These are phyloP conservation scores for Pseudonectria foliicola DNA, from an alignment of 2,329 filamentous ascomycete species.

Conservation along the genomic window DNA sequence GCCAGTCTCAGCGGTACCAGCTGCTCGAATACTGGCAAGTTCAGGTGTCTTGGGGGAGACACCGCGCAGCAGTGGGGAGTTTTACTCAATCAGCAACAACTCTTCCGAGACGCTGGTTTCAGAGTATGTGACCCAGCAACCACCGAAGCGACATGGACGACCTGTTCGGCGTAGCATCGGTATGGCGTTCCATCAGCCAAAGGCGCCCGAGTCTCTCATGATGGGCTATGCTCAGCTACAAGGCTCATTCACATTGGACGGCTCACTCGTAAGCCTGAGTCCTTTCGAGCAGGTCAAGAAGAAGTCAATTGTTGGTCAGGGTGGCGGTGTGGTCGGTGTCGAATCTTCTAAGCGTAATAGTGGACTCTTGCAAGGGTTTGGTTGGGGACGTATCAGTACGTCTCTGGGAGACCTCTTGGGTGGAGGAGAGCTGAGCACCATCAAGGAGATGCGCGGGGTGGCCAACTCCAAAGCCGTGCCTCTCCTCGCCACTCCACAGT, in stretches of 20 bases:
- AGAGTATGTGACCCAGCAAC: slow-evolving; percentile 63
- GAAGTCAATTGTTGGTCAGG: slow-evolving; percentile 84
- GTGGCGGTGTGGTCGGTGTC: slow-evolving; percentile 77
- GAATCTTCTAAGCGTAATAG: slow-evolving; percentile 67
- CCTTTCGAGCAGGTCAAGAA: slow-evolving; percentile 95
- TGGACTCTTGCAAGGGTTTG: slow-evolving; percentile 74
- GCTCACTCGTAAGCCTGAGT: slow-evolving; percentile 79
- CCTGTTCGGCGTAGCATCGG: slow-evolving; percentile 41
- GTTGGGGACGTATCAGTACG: slow-evolving; percentile 81
- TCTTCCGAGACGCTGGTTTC: slow-evolving; percentile 90
- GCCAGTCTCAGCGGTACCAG: slow-evolving; percentile 51
- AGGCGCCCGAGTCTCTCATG: slow-evolving; percentile 72
- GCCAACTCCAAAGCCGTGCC: slow-evolving; percentile 83
- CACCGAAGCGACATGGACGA: slow-evolving; percentile 26
- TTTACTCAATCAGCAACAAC: slow-evolving; percentile 91
- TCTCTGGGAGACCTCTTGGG: slow-evolving; percentile 85
- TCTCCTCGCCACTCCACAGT: slow-evolving; percentile 89
- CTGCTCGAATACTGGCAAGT: slow-evolving; percentile 66
- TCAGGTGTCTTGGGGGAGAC: slow-evolving; percentile 68
- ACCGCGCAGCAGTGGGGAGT: slow-evolving; percentile 85
- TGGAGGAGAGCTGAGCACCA: slow-evolving; percentile 78
- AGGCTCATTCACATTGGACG: slow-evolving; percentile 86
- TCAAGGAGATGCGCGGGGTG: slow-evolving; percentile 89
- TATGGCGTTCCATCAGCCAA: slow-evolving; percentile 35
- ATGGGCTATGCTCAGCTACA: slow-evolving; percentile 97